Evolutionary conservation across 495 filamentous ascomycete species (phyloP).

Genomic region (Penicillium egyptiacum): DNA sequence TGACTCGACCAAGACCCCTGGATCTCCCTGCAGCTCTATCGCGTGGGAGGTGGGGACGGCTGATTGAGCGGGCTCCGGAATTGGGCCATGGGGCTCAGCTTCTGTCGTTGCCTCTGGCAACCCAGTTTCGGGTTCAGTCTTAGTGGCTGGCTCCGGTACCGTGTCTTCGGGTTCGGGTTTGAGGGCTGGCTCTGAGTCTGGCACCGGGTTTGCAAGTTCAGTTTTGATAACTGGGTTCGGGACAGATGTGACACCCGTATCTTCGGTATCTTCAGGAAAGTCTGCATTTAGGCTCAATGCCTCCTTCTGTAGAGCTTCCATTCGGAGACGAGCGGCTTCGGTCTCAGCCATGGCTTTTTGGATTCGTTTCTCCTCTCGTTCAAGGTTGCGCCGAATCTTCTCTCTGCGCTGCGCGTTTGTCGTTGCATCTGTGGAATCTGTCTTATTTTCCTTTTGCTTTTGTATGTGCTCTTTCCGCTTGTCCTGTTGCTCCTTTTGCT

Average conservation of each 20-base stretch:
- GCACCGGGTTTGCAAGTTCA: neutral
- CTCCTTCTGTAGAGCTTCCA: constrained; percentile 36
- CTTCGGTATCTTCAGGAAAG: neutral
- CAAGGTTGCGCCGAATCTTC: constrained; percentile 47
- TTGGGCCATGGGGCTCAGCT: neutral
- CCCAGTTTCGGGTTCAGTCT: neutral
- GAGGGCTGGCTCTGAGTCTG: neutral
- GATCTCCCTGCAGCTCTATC: neutral
- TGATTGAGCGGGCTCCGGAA: neutral
- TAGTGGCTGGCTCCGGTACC: neutral
- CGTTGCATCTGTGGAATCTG: constrained; percentile 37
- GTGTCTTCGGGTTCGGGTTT: neutral
- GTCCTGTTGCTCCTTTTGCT: constrained; percentile 31
- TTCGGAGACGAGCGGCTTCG: constrained; percentile 41
- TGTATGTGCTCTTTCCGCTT: constrained; percentile 26
- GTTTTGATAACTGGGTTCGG: neutral
- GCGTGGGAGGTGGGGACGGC: neutral
- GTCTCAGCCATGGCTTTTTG: constrained; percentile 51
- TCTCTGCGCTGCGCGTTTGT: constrained; percentile 50
- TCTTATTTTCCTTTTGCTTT: constrained; percentile 25
- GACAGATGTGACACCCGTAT: neutral
- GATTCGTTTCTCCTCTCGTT: constrained; percentile 49
- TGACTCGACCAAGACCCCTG: neutral
- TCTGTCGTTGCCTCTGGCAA: neutral
- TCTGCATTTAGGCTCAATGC: constrained; percentile 13